phyloP scores from a whole-genome alignment of 1,284 basidiomycete species.

The Nidula niveotomentosa region DNA sequence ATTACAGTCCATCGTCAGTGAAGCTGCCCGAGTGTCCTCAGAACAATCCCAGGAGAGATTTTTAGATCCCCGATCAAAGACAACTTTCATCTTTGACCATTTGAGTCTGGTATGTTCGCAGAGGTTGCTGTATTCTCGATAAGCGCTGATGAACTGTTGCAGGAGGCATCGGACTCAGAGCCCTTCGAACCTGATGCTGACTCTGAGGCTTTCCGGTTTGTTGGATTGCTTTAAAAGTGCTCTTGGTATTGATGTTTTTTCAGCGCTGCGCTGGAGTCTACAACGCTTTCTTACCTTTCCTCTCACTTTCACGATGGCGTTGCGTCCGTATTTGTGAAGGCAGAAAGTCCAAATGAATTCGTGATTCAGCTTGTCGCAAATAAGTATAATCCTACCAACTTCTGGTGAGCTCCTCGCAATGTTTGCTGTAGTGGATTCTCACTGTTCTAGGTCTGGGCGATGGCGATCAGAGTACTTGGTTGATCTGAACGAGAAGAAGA shows the following conservation, averaged over 20 bases:
- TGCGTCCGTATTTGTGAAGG: conserved; percentile 63
- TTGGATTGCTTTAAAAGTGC: neutral
- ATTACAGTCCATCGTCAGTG: conserved; percentile 74
- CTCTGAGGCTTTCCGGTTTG: conserved; percentile 77
- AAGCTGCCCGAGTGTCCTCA: conserved; percentile 49
- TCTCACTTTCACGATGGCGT: conserved; percentile 82
- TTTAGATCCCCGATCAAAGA: conserved; percentile 77
- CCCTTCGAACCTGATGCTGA: conserved; percentile 60
- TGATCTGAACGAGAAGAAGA: conserved; percentile 51
- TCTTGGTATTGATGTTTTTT: conserved; percentile 2
- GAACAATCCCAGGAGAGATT: conserved; percentile 63
- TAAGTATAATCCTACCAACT: conserved; percentile 91
- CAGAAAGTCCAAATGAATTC: conserved; percentile 47
- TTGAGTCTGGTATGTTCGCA: conserved; percentile 62
- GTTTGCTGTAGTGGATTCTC: neutral
- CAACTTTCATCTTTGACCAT: conserved; percentile 82
- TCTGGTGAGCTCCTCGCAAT: conserved; percentile 59
- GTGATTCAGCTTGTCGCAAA: conserved; percentile 87
- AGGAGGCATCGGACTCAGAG: conserved; percentile 80
- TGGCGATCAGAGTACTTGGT: conserved; percentile 85
- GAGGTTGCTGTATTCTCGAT: conserved; percentile 3
- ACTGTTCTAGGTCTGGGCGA: conserved; percentile 74
- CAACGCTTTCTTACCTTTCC: conserved; percentile 67
- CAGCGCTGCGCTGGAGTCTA: conserved; percentile 70
- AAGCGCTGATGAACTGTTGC: conserved; percentile 8